Conservation (phyloP, 1,139 yeast genomes). For the Barnettozyma hawaiiensis region DNA sequence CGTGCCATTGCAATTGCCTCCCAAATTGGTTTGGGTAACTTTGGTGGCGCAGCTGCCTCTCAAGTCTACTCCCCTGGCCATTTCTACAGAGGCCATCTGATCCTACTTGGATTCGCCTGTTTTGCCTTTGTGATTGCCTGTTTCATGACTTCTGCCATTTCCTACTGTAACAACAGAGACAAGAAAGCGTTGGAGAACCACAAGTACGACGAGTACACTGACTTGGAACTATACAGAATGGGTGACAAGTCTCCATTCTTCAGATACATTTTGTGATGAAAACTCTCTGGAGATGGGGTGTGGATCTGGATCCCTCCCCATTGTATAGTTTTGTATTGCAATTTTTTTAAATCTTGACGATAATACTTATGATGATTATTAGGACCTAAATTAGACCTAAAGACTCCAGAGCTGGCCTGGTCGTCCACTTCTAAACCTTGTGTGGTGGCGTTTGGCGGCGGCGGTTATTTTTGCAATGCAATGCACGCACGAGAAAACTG, state of each 20-base stretch:
- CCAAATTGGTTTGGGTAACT: constrained; percentile 37
- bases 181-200: constrained; percentile 23
- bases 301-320: too few relatives aligned
- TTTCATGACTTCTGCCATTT: constrained; percentile 17
- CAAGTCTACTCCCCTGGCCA: constrained; percentile 18
- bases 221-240: constrained; percentile 27
- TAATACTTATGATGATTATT: too few relatives aligned
- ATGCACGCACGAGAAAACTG: too few relatives aligned
- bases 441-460: too few relatives aligned
- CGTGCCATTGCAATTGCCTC: constrained; percentile 37
- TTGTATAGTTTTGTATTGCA: too few relatives aligned
- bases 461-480: too few relatives aligned
- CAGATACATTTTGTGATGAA: constrained; percentile 10
- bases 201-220: constrained; percentile 22
- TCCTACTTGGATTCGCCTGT: constrained; percentile 12
- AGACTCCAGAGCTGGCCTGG: too few relatives aligned
- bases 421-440: too few relatives aligned
- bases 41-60: constrained; percentile 35
- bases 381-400: too few relatives aligned
- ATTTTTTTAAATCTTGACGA: background rate
- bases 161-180: constrained; percentile 22
- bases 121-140: constrained; percentile 10
- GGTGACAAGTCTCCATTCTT: constrained; percentile 28
- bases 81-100: constrained; percentile 15
- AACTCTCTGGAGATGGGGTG: background rate